These are phyloP conservation scores for Monilinia aucupariae DNA, from an alignment of 2,329 filamentous ascomycete species.

Conservation along the genomic window DNA sequence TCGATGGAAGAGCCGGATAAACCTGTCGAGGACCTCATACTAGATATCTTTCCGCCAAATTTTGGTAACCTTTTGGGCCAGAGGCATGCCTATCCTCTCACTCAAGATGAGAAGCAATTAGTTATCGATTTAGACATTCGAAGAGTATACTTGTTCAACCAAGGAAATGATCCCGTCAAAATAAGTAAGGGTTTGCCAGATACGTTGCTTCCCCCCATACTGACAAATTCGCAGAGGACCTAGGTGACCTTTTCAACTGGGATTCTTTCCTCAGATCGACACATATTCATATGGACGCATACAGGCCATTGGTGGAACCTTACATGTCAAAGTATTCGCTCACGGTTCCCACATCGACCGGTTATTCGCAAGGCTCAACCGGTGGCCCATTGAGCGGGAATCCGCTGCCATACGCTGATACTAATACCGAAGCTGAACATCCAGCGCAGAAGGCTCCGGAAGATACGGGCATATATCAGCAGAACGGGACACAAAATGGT, in stretches of 20 bases:
- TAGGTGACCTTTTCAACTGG: slow-evolving; percentile 47
- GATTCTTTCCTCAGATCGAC: slow-evolving; percentile 57
- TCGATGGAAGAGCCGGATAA: slow-evolving; percentile 46
- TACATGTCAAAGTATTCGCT: slow-evolving; percentile 38
- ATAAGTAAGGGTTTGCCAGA: slow-evolving; percentile 35
- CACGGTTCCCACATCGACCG: slow-evolving; percentile 22
- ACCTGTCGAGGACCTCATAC: slow-evolving; percentile 50
- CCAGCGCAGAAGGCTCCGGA: slow-evolving; percentile 17
- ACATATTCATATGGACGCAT: slow-evolving; percentile 53
- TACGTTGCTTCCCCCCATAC: neutral
- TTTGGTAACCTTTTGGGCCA: slow-evolving; percentile 49
- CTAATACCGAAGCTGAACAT: slow-evolving; percentile 21
- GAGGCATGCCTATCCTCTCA: slow-evolving; percentile 50
- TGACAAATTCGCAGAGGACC: slow-evolving; percentile 9
- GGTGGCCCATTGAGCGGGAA: neutral
- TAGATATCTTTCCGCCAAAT: slow-evolving; percentile 54
- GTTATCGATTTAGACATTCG: slow-evolving; percentile 49
- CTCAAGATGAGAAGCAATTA: slow-evolving; percentile 56
- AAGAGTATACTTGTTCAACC: slow-evolving; percentile 51
- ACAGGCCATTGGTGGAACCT: slow-evolving; percentile 46
- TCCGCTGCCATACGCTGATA: slow-evolving; percentile 20
- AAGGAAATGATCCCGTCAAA: slow-evolving; percentile 43
- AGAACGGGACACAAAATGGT: slow-evolving; percentile 19
- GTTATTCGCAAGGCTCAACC: slow-evolving; percentile 1
- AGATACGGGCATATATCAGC: slow-evolving; percentile 17